phyloP scores from a whole-genome alignment of 768 basidiomycete species.

The Tricholoma saponaceum region DNA sequence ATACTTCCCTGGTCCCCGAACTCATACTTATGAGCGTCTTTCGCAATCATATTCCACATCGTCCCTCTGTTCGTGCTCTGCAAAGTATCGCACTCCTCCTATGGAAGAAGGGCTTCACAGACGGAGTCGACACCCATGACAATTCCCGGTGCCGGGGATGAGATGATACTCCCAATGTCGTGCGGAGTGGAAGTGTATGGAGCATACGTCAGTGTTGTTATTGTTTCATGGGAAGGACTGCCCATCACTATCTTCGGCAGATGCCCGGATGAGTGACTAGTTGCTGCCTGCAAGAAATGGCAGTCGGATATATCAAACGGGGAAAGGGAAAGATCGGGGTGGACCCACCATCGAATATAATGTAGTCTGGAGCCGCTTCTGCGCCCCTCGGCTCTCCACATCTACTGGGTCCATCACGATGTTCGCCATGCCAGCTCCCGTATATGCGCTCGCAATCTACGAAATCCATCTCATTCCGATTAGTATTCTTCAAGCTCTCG shows the following conservation, averaged over 20 bases:
- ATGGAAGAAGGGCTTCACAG: constrained; percentile 61
- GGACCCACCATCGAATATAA: constrained; percentile 92
- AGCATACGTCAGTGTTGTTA: constrained; percentile 56
- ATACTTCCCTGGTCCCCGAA: constrained; percentile 90
- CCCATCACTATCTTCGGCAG: constrained; percentile 55
- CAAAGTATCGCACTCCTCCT: constrained; percentile 92
- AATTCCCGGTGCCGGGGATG: constrained; percentile 89
- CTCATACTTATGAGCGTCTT: constrained; percentile 88
- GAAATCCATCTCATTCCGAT: constrained; percentile 81
- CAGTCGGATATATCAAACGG: background rate
- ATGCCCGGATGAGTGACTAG: constrained; percentile 69
- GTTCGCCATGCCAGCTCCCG: constrained; percentile 91
- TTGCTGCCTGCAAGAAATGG: constrained; percentile 45
- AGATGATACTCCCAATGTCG: constrained; percentile 93
- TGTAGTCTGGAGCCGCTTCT: constrained; percentile 74
- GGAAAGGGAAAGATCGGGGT: constrained; percentile 1
- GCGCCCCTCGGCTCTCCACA: constrained; percentile 64
- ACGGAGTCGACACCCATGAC: constrained; percentile 97
- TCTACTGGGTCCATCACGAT: constrained; percentile 80
- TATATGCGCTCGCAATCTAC: constrained; percentile 92
- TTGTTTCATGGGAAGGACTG: constrained; percentile 60
- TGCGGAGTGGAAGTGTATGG: constrained; percentile 93
- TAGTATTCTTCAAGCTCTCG: constrained; percentile 87
- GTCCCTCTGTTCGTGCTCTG: constrained; percentile 86
- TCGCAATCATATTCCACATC: constrained; percentile 74